These are phyloP conservation scores for Candida michaelii DNA, from an alignment of 805 yeast species.

Conservation along the genomic window DNA sequence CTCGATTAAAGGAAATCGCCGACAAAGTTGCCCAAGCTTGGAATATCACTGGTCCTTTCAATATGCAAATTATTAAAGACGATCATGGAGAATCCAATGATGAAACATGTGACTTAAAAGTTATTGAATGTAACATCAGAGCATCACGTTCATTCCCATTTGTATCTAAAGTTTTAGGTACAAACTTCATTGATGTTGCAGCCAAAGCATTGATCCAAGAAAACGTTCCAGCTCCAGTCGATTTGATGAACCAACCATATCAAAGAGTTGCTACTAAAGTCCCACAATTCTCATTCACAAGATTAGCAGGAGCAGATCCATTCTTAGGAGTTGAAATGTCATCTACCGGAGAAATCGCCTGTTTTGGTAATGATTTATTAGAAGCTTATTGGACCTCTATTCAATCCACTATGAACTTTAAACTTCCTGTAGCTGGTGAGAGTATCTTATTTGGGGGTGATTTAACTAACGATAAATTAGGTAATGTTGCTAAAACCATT, in stretches of 20 bases:
- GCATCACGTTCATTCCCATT: constrained; percentile 99
- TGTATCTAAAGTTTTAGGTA: constrained; percentile 95
- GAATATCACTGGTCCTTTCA: constrained; percentile 95
- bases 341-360: constrained; percentile 84
- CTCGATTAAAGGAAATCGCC: constrained; percentile 80
- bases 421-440: constrained; percentile 85
- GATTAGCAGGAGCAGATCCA: constrained; percentile 97
- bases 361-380: constrained; percentile 79
- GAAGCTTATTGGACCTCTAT: constrained; percentile 98
- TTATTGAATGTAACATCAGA: constrained; percentile 96
- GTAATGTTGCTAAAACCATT: constrained; percentile 67
- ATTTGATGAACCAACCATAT: constrained; percentile 75
- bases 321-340: constrained; percentile 99
- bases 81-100: constrained; percentile 54
- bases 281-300: constrained; percentile 95
- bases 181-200: constrained; percentile 95
- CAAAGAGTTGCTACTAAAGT: constrained; percentile 93
- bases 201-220: constrained; percentile 72
- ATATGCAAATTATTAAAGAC: constrained; percentile 90
- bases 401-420: constrained; percentile 96
- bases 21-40: constrained; percentile 94
- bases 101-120: constrained; percentile 59
- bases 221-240: constrained; percentile 73
- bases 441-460: constrained; percentile 97
- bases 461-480: constrained; percentile 65